A percentile compares a stretch with the other conserved stretches of the same genome.
Evolutionary conservation across 2,329 filamentous ascomycete species (phyloP).

Genomic region (Onygena corvina): DNA sequence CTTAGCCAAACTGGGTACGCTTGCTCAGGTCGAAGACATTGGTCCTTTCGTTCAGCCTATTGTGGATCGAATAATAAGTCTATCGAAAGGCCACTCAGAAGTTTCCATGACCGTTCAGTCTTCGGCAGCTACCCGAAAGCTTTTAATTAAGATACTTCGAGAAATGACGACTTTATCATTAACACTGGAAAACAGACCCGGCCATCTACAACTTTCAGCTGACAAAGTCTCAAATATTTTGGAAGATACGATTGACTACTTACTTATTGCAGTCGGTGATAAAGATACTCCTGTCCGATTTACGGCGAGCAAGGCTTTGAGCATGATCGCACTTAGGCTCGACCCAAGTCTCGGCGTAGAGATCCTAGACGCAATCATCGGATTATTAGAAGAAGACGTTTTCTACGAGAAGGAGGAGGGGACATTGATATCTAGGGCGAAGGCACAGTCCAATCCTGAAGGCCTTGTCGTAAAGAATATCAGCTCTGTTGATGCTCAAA

Average conservation of each 20-base stretch:
- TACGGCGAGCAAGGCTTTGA: conserved; percentile 84
- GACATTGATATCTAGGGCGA: conserved; percentile 27
- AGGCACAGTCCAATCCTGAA: conserved; percentile 24
- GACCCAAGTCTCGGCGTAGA: conserved; percentile 70
- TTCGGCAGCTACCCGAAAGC: conserved; percentile 70
- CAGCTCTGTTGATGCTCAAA: conserved; percentile 62
- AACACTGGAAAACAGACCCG: conserved; percentile 34
- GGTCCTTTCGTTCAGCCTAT: conserved; percentile 52
- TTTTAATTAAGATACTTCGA: conserved; percentile 72
- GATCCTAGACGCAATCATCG: conserved; percentile 75
- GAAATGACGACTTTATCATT: conserved; percentile 58
- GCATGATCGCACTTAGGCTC: conserved; percentile 70
- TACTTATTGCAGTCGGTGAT: conserved; percentile 68
- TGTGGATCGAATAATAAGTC: conserved; percentile 51
- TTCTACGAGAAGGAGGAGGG: conserved; percentile 40
- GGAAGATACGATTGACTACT: conserved; percentile 69
- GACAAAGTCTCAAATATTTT: conserved; percentile 43
- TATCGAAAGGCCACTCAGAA: conserved; percentile 43
- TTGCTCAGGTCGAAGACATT: conserved; percentile 63
- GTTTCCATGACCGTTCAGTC: conserved; percentile 47
- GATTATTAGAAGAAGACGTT: conserved; percentile 52
- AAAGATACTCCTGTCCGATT: conserved; percentile 84
- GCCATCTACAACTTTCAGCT: conserved; percentile 18
- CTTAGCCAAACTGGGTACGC: conserved; percentile 59
- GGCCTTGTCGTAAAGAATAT: conserved; percentile 45